Conservation (phyloP, 208 protist species). For the Leishmania mexicana region DNA sequence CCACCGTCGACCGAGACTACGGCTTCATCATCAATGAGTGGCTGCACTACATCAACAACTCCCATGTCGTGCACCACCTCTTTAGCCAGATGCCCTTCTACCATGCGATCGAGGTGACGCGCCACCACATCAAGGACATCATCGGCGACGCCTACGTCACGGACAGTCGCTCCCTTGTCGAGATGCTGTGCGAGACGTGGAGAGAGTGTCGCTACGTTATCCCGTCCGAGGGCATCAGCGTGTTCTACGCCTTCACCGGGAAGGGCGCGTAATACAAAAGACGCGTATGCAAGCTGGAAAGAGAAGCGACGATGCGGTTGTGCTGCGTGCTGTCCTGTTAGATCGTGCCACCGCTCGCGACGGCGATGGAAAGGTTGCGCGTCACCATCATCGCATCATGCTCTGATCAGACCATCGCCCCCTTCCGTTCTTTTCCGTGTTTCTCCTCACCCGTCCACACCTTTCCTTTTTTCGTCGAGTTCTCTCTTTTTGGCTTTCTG, state of each 20-base stretch:
- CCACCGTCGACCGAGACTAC: conserved; percentile 92
- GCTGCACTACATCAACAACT: conserved; percentile 95
- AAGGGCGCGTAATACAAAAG: conserved; percentile 7
- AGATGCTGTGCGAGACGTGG: conserved; percentile 54
- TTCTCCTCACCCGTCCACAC: neutral
- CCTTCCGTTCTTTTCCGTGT: neutral
- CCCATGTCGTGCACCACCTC: conserved; percentile 95
- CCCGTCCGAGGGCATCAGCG: conserved; percentile 68
- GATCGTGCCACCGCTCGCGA: neutral
- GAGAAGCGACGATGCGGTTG: neutral
- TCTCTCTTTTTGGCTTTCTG: neutral
- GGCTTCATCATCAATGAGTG: conserved; percentile 76
- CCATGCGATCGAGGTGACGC: conserved; percentile 88
- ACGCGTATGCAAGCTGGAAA: neutral
- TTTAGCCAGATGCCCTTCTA: conserved; percentile 95
- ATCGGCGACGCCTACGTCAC: conserved; percentile 73
- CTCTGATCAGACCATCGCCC: neutral
- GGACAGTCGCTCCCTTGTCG: conserved; percentile 57
- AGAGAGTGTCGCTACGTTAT: conserved; percentile 80
- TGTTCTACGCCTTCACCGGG: conserved; percentile 60
- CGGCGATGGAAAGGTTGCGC: neutral
- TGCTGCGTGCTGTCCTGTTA: neutral
- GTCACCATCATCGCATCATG: neutral
- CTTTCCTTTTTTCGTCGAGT: neutral
- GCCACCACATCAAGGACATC: conserved; percentile 71